These are phyloP conservation scores for Gymnopilus junonius DNA, from an alignment of 768 basidiomycete species.

Conservation along the genomic window DNA sequence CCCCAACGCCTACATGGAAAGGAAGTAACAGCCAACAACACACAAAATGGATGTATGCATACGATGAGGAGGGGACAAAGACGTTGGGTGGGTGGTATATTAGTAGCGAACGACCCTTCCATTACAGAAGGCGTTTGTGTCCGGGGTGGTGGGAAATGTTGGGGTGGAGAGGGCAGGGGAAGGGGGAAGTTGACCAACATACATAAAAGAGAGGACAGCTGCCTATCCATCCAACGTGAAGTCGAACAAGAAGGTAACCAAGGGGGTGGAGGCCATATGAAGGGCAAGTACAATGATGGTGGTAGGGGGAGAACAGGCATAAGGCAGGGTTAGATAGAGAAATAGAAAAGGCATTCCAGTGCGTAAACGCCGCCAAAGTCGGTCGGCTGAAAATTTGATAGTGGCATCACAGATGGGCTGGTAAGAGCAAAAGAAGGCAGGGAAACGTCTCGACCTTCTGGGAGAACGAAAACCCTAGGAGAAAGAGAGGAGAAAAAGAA, in stretches of 20 bases:
- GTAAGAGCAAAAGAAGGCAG: neutral
- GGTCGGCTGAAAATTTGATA: neutral
- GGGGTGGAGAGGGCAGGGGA: neutral
- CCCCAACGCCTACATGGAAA: slow-evolving; percentile 2
- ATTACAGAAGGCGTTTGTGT: neutral
- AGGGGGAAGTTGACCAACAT: neutral
- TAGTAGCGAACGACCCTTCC: neutral
- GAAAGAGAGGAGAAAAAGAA: neutral
- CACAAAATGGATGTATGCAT: neutral
- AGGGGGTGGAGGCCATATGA: neutral
- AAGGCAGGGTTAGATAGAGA: neutral
- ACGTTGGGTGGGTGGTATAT: slow-evolving; percentile 10
- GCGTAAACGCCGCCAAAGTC: neutral
- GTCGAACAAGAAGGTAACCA: neutral
- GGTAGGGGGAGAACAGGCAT: neutral
- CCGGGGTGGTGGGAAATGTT: neutral
- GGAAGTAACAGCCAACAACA: neutral
- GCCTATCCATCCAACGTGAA: neutral
- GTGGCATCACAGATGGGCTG: neutral
- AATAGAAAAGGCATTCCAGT: neutral
- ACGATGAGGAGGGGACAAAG: neutral
- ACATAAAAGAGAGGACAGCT: neutral
- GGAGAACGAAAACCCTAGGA: neutral
- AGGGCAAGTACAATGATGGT: neutral
- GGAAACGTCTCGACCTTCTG: neutral